Base-by-base conservation (phyloP, 2,329 filamentous ascomycete species). In the Aureobasidium musti region DNA sequence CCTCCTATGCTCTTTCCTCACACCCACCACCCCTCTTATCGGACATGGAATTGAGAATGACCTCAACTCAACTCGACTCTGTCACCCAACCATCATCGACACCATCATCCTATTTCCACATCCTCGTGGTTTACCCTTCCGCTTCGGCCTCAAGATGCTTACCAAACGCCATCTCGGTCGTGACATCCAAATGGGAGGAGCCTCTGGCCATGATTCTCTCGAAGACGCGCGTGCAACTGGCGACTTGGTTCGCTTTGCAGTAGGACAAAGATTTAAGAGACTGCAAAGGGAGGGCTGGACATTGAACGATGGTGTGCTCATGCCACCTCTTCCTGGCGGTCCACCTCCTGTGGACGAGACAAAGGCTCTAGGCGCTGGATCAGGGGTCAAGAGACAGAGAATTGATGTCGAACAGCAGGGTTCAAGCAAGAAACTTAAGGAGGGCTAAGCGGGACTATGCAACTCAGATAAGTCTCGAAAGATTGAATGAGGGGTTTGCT, bases 1-100 rank as follows among this genome's bases (percentile, higher is more conserved):
- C 1, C 82, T 97, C 0, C 84, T 99, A 10, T 91, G 96, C 77
- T 83, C 85, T 0, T 83, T 91, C 63, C 83, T 99, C 59, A 84
- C 87, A 1, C 90, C 92, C 0, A 80, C 84, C 0, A 99, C 93
- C 0, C 91, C 93, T 0, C 79, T 99, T 0, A 91, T 99, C 54
- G 95, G 95, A 0, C 95, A 99, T 76, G 93, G 92, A 0, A 86
- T 98, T 10, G 95, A 99, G 73, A 99, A 99, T 74, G 95, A 99
- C 73, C 84, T 99, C 65, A 97, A 97, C 75, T 86, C 89, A 2
- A 83, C 89, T 47, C 89, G 94, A 41, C 84, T 98, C 60, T 88
- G 97, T 52, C 95, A 98, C 72, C 91, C 90, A 0, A 90, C 86
- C 0, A 83, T 97, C 64, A 85, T 97, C 72, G 94, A 98, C 76